Evolutionary conservation across 176 grass and related monocot species (phyloP), one percentile per base, ranked within the genome.

Genomic region (Saccharum spontaneum): DNA sequence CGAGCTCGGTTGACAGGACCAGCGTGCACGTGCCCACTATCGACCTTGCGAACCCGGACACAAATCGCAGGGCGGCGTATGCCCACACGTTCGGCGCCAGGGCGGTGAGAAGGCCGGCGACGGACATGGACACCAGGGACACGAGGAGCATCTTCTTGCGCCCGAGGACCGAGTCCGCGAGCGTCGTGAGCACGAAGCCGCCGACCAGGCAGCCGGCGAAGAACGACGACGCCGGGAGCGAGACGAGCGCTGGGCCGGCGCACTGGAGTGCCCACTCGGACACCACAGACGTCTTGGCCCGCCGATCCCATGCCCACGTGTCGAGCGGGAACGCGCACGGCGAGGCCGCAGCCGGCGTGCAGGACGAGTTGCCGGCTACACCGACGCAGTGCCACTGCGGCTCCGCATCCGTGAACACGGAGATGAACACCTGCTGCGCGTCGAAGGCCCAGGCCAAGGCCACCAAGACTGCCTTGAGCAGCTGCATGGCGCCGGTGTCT

Each of bases 341-440:
- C 26, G 73, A 75, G 9, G 68, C 60, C 15, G 28, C 57, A 2
- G 45, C 52, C 1, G 77, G 48, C 48, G 14, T 50, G 48, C 48
- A 39, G 41, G 86, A 83, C 1, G 79, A 70, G 9, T 39, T 39
- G 89, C 52, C 67, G 82, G 48, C 15, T 48, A 15, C 48, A 2
- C 15, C 15, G 48, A 49, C 80, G 75, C 92, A 97, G 74, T 90
- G 94, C 94, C 94, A 97, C 11, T 31, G 10, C 10, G 92, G 92
- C 38, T 92, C 78, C 36, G 92, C 90, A 26, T 97, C 94, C 3
- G 92, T 92, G 90, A 94, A 97, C 24, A 88, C 92, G 26, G 85
- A 86, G 88, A 94, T 89, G 92, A 97, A 94, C 36, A 87, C 91
- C 82, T 94, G 94, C 71, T 97, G 94, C 7, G 90, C 83, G 74